phyloP scores from a whole-genome alignment of 2,329 filamentous ascomycete species.

The Paecilomyces sp. region DNA sequence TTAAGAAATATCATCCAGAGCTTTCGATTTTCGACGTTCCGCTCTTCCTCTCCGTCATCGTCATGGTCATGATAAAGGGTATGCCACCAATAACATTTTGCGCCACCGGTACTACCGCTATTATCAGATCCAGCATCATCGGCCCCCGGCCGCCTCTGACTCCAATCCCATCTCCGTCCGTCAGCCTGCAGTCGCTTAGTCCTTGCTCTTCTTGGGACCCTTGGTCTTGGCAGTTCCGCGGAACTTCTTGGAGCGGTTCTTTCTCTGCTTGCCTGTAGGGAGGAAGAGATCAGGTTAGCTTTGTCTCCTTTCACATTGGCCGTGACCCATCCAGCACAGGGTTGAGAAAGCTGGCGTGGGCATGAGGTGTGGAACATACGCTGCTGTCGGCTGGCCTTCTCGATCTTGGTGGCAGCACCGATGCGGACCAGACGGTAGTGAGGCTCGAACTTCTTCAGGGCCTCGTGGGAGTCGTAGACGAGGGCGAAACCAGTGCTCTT shows the following conservation, averaged over 20 bases:
- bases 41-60: background rate
- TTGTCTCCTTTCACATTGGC: background rate
- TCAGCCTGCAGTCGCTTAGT: slow-evolving; percentile 50
- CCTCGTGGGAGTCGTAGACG: slow-evolving; percentile 96
- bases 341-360: background rate
- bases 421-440: slow-evolving; percentile 94
- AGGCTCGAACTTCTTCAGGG: slow-evolving; percentile 99
- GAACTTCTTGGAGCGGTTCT: slow-evolving; percentile 99
- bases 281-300: slow-evolving; percentile 12
- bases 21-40: background rate
- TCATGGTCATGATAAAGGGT: background rate
- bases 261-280: slow-evolving; percentile 93
- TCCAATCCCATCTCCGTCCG: slow-evolving; percentile 17
- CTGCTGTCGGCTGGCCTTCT: slow-evolving; percentile 97
- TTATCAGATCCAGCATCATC: slow-evolving; percentile 12
- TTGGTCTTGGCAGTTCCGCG: slow-evolving; percentile 97
- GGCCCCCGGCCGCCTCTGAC: slow-evolving; percentile 5
- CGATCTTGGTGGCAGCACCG: slow-evolving; percentile 86
- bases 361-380: slow-evolving; percentile 59
- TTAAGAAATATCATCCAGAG: slow-evolving; percentile 1
- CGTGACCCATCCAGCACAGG: background rate
- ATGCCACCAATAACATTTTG: slow-evolving; percentile 1
- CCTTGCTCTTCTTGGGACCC: slow-evolving; percentile 87
- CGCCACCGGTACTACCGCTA: slow-evolving; percentile 2
- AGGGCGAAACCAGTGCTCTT: slow-evolving; percentile 99